Evolutionary conservation across 129 eudicot genomes (phyloP).

Genomic region (Flaveria brownii): DNA sequence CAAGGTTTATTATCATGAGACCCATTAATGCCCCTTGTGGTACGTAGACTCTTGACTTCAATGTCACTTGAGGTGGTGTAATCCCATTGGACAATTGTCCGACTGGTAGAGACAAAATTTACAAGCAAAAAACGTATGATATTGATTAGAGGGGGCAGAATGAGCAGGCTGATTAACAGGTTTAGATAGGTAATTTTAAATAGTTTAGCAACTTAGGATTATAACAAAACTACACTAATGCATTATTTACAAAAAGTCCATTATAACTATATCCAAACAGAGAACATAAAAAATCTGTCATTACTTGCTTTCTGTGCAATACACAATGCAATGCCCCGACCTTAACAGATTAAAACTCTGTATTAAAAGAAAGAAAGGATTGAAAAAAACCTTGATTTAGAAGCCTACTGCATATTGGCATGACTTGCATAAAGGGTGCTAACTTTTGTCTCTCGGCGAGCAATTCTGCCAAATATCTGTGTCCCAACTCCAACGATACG

Average conservation of each 20-base stretch:
- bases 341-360: background rate
- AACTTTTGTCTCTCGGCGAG: constrained; percentile 71
- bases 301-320: background rate
- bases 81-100: background rate
- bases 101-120: background rate
- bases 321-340: constrained; percentile 2
- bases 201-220: no score
- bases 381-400: constrained; percentile 62
- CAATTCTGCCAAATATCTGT: constrained; percentile 69
- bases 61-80: no score
- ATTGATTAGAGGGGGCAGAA: background rate
- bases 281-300: background rate
- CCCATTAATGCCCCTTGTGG: constrained; percentile 5
- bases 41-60: background rate
- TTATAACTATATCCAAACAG: background rate
- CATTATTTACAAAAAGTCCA: no score
- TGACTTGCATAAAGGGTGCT: constrained; percentile 71
- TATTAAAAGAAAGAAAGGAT: constrained; percentile 14
- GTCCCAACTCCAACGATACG: constrained; percentile 20
- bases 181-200: background rate
- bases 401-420: constrained; percentile 78
- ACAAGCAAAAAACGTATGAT: background rate
- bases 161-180: background rate
- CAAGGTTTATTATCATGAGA: background rate
- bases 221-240: no score